These are phyloP conservation scores for Xenoacremonium recifei DNA, from an alignment of 2,329 filamentous ascomycete genomes.

Conservation along the genomic window DNA sequence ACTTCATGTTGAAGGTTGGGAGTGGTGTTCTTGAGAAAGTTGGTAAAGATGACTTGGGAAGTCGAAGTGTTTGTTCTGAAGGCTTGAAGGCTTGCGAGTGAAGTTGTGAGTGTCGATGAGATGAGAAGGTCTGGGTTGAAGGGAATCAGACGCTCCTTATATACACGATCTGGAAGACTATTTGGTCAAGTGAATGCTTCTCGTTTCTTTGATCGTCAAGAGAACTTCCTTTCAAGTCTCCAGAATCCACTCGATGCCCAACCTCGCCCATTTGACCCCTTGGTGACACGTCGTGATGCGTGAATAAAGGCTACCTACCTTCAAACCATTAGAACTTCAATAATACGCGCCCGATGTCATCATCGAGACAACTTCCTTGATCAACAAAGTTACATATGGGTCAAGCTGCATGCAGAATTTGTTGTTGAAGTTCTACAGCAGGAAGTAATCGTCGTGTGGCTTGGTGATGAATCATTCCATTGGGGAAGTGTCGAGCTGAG, in stretches of 20 bases:
- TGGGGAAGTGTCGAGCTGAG: not conserved
- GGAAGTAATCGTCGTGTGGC: too few relatives aligned
- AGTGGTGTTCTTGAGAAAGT: not conserved
- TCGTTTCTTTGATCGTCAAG: too few relatives aligned
- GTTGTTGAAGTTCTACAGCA: too few relatives aligned
- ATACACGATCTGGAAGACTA: not conserved
- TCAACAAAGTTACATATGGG: not conserved
- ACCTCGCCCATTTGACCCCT: not conserved
- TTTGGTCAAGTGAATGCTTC: not conserved
- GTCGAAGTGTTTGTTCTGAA: not conserved
- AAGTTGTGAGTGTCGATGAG: not conserved
- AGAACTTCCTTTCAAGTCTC: too few relatives aligned
- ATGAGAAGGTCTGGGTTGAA: not conserved
- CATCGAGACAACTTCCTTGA: not conserved
- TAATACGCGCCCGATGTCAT: not conserved
- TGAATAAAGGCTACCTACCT: not conserved
- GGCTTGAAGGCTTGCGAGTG: not conserved
- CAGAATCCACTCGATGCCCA: too few relatives aligned
- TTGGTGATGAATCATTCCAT: too few relatives aligned
- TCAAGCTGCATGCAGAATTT: not conserved
- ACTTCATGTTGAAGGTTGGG: conserved; percentile 4
- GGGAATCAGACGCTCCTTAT: too few relatives aligned
- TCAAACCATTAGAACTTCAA: not conserved
- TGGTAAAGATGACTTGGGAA: not conserved
- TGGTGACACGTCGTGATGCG: not conserved